Conservation (phyloP, 169 alveolate genomes). For the Toxoplasma gondii region DNA sequence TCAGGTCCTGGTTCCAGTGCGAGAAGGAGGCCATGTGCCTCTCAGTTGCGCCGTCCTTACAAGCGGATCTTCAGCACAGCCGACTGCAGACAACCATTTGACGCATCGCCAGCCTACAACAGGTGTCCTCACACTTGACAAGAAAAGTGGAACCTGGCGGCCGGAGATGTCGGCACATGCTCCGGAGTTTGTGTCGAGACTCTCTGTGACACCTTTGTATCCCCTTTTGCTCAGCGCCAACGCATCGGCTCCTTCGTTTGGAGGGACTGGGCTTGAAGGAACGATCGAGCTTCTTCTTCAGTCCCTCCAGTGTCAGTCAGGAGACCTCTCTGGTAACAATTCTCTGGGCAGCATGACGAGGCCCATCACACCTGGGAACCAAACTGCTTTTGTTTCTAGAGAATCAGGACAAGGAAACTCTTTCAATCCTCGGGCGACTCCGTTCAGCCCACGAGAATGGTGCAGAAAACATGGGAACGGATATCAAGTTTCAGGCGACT, state of each 20-base stretch:
- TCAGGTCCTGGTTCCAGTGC: slow-evolving; percentile 11
- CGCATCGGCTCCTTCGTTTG: not conserved
- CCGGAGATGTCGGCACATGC: not conserved
- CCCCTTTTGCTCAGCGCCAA: not conserved
- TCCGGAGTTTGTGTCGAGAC: not conserved
- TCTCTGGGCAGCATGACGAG: not conserved
- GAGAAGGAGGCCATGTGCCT: slow-evolving; percentile 26
- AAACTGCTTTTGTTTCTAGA: not conserved
- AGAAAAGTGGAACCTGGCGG: not conserved
- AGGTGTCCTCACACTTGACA: not conserved
- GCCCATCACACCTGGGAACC: not conserved
- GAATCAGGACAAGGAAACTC: not conserved
- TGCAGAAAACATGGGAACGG: not conserved
- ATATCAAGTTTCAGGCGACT: not conserved
- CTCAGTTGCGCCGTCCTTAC: not conserved
- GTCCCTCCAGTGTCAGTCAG: slow-evolving; percentile 12
- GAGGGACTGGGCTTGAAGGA: not conserved
- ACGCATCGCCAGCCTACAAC: not conserved
- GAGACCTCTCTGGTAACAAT: not conserved
- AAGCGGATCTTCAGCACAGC: not conserved
- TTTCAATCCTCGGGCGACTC: not conserved
- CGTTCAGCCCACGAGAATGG: not conserved
- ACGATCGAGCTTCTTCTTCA: not conserved
- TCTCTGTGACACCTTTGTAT: not conserved
- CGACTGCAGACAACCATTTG: not conserved